These are phyloP conservation scores for Cornus suecica DNA, from an alignment of 148 eudicot species.

Conservation along the genomic window DNA sequence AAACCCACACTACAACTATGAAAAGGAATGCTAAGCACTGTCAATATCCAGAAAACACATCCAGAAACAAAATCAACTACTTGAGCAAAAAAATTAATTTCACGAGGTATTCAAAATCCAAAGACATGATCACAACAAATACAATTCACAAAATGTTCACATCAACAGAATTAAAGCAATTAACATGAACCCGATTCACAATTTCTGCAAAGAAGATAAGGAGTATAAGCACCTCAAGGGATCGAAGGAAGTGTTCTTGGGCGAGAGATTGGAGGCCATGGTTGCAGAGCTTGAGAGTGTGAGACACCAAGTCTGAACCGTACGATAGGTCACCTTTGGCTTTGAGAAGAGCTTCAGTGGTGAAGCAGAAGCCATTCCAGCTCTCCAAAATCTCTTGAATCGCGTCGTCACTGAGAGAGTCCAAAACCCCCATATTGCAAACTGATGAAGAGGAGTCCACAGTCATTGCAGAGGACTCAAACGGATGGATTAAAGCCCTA, in stretches of 20 bases:
- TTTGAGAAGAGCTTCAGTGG: conserved; percentile 46
- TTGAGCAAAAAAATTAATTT: background rate
- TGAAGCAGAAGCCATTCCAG: conserved; percentile 66
- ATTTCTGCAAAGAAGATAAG: background rate
- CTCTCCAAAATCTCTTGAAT: conserved; percentile 47
- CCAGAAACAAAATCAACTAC: background rate
- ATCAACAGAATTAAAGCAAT: background rate
- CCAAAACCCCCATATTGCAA: conserved; percentile 49
- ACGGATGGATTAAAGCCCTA: too few relatives aligned
- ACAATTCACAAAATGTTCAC: background rate
- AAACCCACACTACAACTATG: background rate
- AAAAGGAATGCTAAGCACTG: background rate
- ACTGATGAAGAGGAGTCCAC: conserved; percentile 28
- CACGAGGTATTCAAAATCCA: background rate
- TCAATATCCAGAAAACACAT: background rate
- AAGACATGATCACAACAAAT: background rate
- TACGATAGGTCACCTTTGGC: conserved; percentile 37
- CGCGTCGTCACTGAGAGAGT: conserved; percentile 38
- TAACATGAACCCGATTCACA: background rate
- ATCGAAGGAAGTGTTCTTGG: conserved; percentile 60
- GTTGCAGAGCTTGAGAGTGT: conserved; percentile 48
- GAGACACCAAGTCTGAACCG: conserved; percentile 33
- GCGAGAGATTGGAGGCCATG: conserved; percentile 51
- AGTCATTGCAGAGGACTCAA: background rate
- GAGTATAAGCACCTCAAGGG: conserved; percentile 48